Evolutionary conservation across 768 basidiomycete genomes (phyloP), one percentile per base, ranked within the genome.

Genomic region (Hygrophorus russula): DNA sequence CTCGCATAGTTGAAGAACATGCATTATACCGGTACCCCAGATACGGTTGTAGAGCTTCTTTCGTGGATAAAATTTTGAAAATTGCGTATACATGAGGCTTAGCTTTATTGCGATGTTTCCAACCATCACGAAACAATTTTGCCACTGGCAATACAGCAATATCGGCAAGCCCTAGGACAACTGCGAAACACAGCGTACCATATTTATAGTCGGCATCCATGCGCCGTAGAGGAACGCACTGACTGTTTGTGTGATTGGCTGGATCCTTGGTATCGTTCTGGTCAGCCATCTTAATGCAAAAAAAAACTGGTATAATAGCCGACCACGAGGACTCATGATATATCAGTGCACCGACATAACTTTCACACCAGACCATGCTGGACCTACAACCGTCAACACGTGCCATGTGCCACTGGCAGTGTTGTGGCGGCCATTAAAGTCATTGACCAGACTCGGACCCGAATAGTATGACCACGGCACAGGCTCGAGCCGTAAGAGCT

Each of bases 81-180:
- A 80, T 58, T 3, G 64, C 63, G 36, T 67, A 68, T 31, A 80
- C 54, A 15, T 62, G 57, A 2, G 76, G 78, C 45, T 56, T 66
- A 8, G 58, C 49, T 53, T 78, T 79, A 47, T 73, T 64, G 1
- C 68, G 64, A 54, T 80, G 78, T 38, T 61, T 66, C 78, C 78
- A 80, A 28, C 70, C 73, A 49, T 69, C 69, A 40, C 58, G 49
- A 47, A 80, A 78, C 31, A 67, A 59, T 20, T 61, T 65, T 49
- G 70, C 68, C 12, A 78, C 77, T 79, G 41, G 5, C 44, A 17
- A 13, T 5, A 33, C 37, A 39, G 37, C 12, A 45, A 43, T 17
- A 33, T 18, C n/a, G 39, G 30, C 27, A 33, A 36, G 35, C 32
- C 42, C 13, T 36, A 36, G 10, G 8, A 46, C 43, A 37, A 3